Evolutionary conservation across 2,329 filamentous ascomycete genomes (phyloP).

Genomic region (Fusarium penzigii): DNA sequence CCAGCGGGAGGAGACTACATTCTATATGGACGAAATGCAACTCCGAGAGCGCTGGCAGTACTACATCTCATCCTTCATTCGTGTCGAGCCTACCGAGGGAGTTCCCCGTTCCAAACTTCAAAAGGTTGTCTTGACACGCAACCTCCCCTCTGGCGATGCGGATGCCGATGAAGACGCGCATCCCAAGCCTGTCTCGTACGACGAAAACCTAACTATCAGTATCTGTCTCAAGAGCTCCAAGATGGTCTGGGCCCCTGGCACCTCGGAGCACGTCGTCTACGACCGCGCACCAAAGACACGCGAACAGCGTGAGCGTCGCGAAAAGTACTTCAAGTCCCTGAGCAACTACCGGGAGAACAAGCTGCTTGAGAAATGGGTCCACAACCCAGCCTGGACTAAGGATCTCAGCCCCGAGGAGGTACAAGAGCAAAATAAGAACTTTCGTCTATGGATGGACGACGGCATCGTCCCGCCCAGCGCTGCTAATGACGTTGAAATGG

Average conservation of each 20-base stretch:
- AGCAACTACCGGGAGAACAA: slow-evolving; percentile 67
- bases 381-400: slow-evolving; percentile 78
- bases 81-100: slow-evolving; percentile 84
- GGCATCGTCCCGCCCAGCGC: slow-evolving; percentile 42
- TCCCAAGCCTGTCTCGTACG: slow-evolving; percentile 60
- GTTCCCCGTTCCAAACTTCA: slow-evolving; percentile 65
- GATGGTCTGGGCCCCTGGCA: slow-evolving; percentile 73
- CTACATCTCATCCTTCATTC: slow-evolving; percentile 90
- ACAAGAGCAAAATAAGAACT: slow-evolving; percentile 71
- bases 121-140: slow-evolving; percentile 70
- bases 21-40: slow-evolving; percentile 87
- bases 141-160: slow-evolving; percentile 63
- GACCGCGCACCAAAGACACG: slow-evolving; percentile 68
- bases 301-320: slow-evolving; percentile 58
- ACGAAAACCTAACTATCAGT: slow-evolving; percentile 69
- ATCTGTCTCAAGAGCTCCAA: slow-evolving; percentile 79
- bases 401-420: slow-evolving; percentile 76
- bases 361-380: slow-evolving; percentile 77
- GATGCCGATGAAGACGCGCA: slow-evolving; percentile 65
- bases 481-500: slow-evolving; percentile 35
- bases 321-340: slow-evolving; percentile 53
- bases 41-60: slow-evolving; percentile 86
- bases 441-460: slow-evolving; percentile 54
- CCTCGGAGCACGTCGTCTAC: slow-evolving; percentile 71
- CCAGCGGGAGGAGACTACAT: slow-evolving; percentile 70